Evolutionary conservation across 805 yeast genomes (phyloP), one percentile per base, ranked within the genome.

Genomic region (Cyberlindnera saturnus): DNA sequence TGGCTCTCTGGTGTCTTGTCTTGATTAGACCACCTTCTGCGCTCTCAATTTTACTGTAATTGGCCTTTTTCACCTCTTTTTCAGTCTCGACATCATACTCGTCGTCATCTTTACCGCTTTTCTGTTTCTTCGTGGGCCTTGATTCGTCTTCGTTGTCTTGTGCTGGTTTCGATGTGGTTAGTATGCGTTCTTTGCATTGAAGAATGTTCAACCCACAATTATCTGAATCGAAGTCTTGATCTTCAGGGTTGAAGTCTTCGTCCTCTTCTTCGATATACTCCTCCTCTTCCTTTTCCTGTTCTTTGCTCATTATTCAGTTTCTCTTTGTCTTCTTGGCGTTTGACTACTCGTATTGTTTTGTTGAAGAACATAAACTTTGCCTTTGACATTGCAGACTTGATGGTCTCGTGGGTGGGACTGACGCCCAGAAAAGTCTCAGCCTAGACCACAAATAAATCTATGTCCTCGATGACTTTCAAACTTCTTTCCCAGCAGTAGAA

Each of bases 1-100:
- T 46, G 26, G 63, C 64, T 38, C 84, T 62, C 49, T 81, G 91
- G 18, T 76, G 71, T 50, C 96, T 69, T 0, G 95, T 86, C 53
- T 78, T 77, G 31, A 86, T 74, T 42, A 82, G 70, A 0, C 88
- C 83, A n/a, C 82, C 84, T 13, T 67, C 56, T 37, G 70, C 54
- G 56, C 77, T 75, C 47, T 78, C 85, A 6, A 83, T 75, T 3
- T 63, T 63, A 6, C 75, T 66, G 57, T 83, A 83, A 23, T 54
- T 48, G 11, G 61, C 57, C 17, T 39, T 49, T 19, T 46, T 42
- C 6, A 56, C 59, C 19, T 58, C 68, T 3, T 57, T 64, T 6
- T 56, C 69, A 2, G 60, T 65, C 4, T 60, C 70, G 9, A 51
- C 62, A 8, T 54, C 63, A 9, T 56, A 64, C 1, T 60, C 70